Percentiles rank a stretch among this genome's conserved stretches.
These are phyloP conservation scores for Tetrapyrgos nigripes DNA, from an alignment of 1,284 basidiomycete species.

Conservation along the genomic window DNA sequence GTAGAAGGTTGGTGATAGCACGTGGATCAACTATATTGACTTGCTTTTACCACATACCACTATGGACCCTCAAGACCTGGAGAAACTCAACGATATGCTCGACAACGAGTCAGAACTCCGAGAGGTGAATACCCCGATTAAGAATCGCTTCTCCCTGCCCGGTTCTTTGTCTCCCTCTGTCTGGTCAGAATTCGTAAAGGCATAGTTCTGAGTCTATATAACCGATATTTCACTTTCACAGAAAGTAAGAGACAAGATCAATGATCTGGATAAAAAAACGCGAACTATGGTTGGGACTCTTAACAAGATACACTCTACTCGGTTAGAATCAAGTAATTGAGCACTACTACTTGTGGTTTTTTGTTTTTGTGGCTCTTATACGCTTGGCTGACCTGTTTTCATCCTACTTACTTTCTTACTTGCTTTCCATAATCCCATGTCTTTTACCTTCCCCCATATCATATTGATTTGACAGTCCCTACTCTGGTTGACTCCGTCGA, in stretches of 20 bases:
- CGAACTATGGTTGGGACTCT: slow-evolving; percentile 69
- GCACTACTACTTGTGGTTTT: no score
- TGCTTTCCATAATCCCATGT: no score
- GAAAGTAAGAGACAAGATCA: slow-evolving; percentile 81
- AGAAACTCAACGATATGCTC: slow-evolving; percentile 56
- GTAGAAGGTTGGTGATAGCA: no score
- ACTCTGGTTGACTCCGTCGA: slow-evolving; percentile 62
- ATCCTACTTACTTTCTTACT: no score
- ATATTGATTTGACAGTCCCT: slow-evolving; percentile 51
- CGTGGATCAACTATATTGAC: no score
- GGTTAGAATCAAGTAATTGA: slow-evolving; percentile 62
- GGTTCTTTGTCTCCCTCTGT: neutral
- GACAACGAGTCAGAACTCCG: slow-evolving; percentile 57
- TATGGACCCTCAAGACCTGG: slow-evolving; percentile 67
- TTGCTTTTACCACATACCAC: no score
- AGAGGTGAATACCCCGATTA: slow-evolving; percentile 55
- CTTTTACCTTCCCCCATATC: neutral
- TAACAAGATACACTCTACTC: slow-evolving; percentile 80
- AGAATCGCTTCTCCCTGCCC: no score
- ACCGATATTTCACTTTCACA: no score
- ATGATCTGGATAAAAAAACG: slow-evolving; percentile 74
- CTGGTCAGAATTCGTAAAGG: neutral
- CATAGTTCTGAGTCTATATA: no score
- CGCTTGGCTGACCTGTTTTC: no score
- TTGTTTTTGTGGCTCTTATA: no score